Evolutionary conservation across 768 basidiomycete species (phyloP).

Genomic region (Lanmaoa pseudosensibilis): DNA sequence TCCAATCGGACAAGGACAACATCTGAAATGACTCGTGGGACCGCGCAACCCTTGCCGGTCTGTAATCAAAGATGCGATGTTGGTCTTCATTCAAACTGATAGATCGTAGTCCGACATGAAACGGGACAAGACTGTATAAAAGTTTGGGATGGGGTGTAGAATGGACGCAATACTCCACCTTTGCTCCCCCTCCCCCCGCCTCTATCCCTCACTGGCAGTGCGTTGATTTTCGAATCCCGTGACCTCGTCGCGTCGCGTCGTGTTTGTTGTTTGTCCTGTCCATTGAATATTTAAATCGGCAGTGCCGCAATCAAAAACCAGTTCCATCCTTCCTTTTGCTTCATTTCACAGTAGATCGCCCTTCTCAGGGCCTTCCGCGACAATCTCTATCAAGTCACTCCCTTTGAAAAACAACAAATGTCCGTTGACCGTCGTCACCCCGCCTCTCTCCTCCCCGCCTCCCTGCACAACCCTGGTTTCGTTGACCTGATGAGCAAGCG

Average conservation of each 20-base stretch:
- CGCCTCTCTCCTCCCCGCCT: conserved; percentile 77
- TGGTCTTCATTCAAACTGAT: neutral
- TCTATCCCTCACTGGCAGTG: neutral
- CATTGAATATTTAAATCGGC: conserved; percentile 17
- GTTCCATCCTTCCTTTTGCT: conserved; percentile 3
- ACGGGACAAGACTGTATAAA: neutral
- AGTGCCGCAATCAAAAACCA: neutral
- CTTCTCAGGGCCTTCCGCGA: conserved; percentile 11
- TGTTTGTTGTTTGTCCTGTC: conserved; percentile 17
- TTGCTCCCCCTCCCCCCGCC: too few species aligned
- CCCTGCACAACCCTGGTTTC: conserved; percentile 77
- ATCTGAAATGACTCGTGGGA: neutral
- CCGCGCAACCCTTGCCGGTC: neutral
- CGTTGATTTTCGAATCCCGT: conserved; percentile 30
- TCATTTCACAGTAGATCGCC: conserved; percentile 14
- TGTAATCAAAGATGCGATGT: neutral
- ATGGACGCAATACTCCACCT: neutral
- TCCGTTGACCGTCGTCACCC: conserved; percentile 54
- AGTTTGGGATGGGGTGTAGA: neutral
- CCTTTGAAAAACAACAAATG: conserved; percentile 37
- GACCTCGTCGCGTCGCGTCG: conserved; percentile 24
- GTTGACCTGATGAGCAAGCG: conserved; percentile 74
- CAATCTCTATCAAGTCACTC: conserved; percentile 36
- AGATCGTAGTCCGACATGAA: neutral
- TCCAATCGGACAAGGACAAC: conserved; percentile 45